Percentiles rank a stretch among this genome's conserved stretches.
These are phyloP conservation scores for Camelina sativa DNA, from an alignment of 345 rosid genomes.

Conservation along the genomic window DNA sequence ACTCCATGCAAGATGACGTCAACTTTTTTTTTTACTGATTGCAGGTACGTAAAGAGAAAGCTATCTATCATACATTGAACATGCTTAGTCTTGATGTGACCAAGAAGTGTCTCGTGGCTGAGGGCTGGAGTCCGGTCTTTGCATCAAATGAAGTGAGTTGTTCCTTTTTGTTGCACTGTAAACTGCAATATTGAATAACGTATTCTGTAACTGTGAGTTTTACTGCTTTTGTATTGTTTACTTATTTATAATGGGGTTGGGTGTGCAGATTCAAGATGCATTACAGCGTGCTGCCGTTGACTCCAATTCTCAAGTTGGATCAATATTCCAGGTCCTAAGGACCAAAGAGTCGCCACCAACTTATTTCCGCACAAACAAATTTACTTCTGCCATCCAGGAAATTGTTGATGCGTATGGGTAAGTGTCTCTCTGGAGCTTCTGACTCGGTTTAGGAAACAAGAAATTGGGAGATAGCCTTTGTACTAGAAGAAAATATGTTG, in stretches of 20 bases:
- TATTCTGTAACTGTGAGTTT: constrained; percentile 2
- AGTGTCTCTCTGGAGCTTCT: constrained; percentile 39
- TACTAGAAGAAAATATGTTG: constrained; percentile 9
- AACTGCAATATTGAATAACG: constrained; percentile 5
- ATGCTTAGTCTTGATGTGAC: constrained; percentile 96
- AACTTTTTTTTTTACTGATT: constrained; percentile 18
- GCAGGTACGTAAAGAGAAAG: constrained; percentile 88
- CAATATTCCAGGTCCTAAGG: constrained; percentile 76
- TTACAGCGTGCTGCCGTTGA: constrained; percentile 82
- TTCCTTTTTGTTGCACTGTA: constrained; percentile 22
- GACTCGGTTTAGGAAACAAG: constrained; percentile 11
- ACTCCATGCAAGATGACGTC: constrained; percentile 13
- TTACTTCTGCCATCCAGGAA: constrained; percentile 86
- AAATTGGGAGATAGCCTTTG: constrained; percentile 7
- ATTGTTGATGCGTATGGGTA: constrained; percentile 97
- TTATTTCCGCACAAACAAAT: constrained; percentile 79
- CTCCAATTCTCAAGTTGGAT: constrained; percentile 88
- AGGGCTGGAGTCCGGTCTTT: constrained; percentile 96
- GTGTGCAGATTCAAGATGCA: constrained; percentile 90
- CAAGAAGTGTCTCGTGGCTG: constrained; percentile 87
- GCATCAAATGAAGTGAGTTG: constrained; percentile 75
- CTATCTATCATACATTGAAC: constrained; percentile 80
- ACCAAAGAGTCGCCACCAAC: constrained; percentile 89
- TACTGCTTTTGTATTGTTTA: constrained; percentile 15
- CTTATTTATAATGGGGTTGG: constrained; percentile 36